These are phyloP conservation scores for Thielaviopsis populi DNA, from an alignment of 2,329 filamentous ascomycete species.

Conservation along the genomic window DNA sequence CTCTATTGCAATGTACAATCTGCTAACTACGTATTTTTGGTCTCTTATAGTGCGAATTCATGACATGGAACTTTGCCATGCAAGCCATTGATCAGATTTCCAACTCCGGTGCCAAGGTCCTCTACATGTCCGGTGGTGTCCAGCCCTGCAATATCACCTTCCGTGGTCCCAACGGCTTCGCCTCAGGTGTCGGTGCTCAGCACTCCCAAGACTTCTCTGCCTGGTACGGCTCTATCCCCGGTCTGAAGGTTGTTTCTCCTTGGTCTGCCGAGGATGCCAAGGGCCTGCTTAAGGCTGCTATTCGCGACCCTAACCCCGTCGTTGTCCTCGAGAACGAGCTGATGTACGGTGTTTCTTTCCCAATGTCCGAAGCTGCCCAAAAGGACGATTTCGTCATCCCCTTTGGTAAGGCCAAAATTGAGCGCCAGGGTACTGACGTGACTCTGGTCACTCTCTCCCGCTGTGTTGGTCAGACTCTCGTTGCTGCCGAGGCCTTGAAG, in stretches of 20 bases:
- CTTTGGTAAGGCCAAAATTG: slow-evolving; percentile 98
- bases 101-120: slow-evolving; percentile 97
- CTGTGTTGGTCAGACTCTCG: slow-evolving; percentile 81
- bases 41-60: slow-evolving; percentile 73
- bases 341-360: slow-evolving; percentile 89
- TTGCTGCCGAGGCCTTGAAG: slow-evolving; percentile 81
- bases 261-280: slow-evolving; percentile 98
- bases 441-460: slow-evolving; percentile 91
- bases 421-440: slow-evolving; percentile 87
- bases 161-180: slow-evolving; percentile 97
- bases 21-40: slow-evolving; percentile 11
- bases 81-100: slow-evolving; percentile 99
- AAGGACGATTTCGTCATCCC: slow-evolving; percentile 93
- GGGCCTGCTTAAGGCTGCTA: slow-evolving; percentile 92
- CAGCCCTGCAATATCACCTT: slow-evolving; percentile 99
- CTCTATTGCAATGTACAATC: not conserved
- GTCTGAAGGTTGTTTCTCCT: slow-evolving; percentile 88
- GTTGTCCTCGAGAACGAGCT: slow-evolving; percentile 77
- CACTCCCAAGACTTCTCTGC: slow-evolving; percentile 98
- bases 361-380: slow-evolving; percentile 93
- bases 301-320: slow-evolving; percentile 95
- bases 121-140: slow-evolving; percentile 99
- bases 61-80: slow-evolving; percentile 99
- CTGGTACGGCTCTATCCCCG: slow-evolving; percentile 97
- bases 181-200: slow-evolving; percentile 85